Percentiles rank a stretch among this genome's conserved stretches.
These are phyloP conservation scores for Elaeagnus macrophylla DNA, from an alignment of 306 rosid species.

Conservation along the genomic window DNA sequence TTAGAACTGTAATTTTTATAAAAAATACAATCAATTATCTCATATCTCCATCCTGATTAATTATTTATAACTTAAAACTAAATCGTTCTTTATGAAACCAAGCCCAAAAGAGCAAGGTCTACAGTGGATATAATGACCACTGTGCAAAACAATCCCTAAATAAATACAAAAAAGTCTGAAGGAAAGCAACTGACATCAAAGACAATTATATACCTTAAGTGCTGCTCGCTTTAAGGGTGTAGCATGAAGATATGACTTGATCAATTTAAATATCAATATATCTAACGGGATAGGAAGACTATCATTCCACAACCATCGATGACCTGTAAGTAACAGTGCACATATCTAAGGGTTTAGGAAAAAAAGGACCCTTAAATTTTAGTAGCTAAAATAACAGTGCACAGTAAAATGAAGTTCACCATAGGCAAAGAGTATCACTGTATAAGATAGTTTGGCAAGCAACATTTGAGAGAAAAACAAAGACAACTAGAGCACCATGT, in stretches of 20 bases:
- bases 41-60: no score
- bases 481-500: no score
- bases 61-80: no score
- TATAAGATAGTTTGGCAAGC: no score
- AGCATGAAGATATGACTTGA: conserved; percentile 66
- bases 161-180: not conserved
- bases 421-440: not conserved
- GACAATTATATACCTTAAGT: conserved; percentile 51
- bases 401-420: not conserved
- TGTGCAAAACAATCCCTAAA: not conserved
- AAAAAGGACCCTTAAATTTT: not conserved
- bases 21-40: no score
- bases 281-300: conserved; percentile 64
- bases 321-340: conserved; percentile 53
- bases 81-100: no score
- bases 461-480: no score
- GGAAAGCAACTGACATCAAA: not conserved
- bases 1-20: no score
- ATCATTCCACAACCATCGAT: conserved; percentile 81
- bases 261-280: conserved; percentile 67
- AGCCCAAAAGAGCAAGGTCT: no score
- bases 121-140: no score
- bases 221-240: conserved; percentile 94
- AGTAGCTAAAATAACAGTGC: not conserved
- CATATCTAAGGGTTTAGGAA: no score